Conservation (phyloP, 2,329 filamentous ascomycete species). For the Zarea fungicola region DNA sequence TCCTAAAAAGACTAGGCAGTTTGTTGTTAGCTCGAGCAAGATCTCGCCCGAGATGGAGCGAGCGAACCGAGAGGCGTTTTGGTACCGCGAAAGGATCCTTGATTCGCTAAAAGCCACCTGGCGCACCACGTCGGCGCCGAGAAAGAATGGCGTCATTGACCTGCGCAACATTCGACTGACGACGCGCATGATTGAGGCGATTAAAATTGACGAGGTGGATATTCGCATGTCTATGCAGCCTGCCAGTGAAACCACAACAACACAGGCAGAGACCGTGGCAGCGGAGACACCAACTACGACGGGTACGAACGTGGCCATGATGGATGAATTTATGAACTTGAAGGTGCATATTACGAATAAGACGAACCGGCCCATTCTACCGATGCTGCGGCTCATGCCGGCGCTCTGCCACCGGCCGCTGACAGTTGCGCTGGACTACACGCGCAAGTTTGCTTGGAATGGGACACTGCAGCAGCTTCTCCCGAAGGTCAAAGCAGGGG, state of each 20-base stretch:
- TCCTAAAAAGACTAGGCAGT: conserved; percentile 80
- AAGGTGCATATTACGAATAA: conserved; percentile 71
- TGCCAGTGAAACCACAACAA: neutral
- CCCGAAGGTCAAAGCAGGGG: conserved; percentile 54
- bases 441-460: conserved; percentile 78
- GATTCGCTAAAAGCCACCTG: conserved; percentile 66
- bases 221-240: conserved; percentile 55
- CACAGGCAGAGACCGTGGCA: no score
- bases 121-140: conserved; percentile 49
- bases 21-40: conserved; percentile 77
- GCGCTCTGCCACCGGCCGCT: conserved; percentile 67
- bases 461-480: conserved; percentile 74
- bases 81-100: conserved; percentile 81
- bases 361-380: conserved; percentile 59
- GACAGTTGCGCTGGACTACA: conserved; percentile 71
- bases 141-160: conserved; percentile 64
- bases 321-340: conserved; percentile 60
- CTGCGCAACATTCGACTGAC: conserved; percentile 70
- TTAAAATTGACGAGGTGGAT: conserved; percentile 74
- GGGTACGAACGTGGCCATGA: conserved; percentile 24
- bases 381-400: conserved; percentile 72
- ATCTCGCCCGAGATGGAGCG: conserved; percentile 76
- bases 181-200: conserved; percentile 73
- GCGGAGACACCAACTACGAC: no score
- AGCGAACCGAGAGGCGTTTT: conserved; percentile 76